Evolutionary conservation across 257 asterid genomes (phyloP).

Genomic region (Gynochthodes officinalis): DNA sequence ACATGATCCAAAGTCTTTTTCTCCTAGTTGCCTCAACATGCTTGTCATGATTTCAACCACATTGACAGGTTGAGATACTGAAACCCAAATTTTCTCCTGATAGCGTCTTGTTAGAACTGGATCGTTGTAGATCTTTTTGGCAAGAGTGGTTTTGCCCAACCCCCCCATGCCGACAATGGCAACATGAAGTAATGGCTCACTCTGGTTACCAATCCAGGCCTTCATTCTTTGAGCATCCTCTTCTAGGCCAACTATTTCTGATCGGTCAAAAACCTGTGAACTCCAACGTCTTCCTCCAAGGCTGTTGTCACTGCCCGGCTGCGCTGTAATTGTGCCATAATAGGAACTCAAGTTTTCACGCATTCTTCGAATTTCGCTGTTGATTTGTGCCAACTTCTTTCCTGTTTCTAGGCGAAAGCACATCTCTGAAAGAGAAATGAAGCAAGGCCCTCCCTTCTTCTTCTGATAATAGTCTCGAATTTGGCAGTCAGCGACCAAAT

Average conservation of each 20-base stretch:
- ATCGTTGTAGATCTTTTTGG: slow-evolving; percentile 24
- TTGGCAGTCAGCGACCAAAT: slow-evolving; percentile 23
- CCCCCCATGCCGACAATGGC: slow-evolving; percentile 34
- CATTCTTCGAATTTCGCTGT: slow-evolving; percentile 11
- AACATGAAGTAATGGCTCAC: slow-evolving; percentile 16
- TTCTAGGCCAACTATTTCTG: slow-evolving; percentile 27
- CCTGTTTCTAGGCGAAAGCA: slow-evolving; percentile 15
- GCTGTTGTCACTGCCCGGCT: neutral
- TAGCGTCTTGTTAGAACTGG: slow-evolving; percentile 1
- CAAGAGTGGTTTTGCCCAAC: slow-evolving; percentile 35
- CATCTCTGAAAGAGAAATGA: slow-evolving; percentile 8
- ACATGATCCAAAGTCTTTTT: slow-evolving; percentile 10
- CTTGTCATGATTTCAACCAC: slow-evolving; percentile 23
- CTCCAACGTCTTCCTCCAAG: slow-evolving; percentile 10
- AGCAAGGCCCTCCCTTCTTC: neutral
- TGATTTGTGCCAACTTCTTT: slow-evolving; percentile 20
- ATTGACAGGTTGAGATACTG: slow-evolving; percentile 22
- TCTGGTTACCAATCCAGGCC: slow-evolving; percentile 21
- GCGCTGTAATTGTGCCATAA: neutral
- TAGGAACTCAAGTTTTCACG: slow-evolving; percentile 8
- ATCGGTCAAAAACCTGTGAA: slow-evolving; percentile 12
- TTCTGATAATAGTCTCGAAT: slow-evolving; percentile 11
- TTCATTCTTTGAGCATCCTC: slow-evolving; percentile 15
- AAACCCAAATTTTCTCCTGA: slow-evolving; percentile 26
- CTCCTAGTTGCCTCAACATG: slow-evolving; percentile 19